A percentile compares a stretch with the other conserved stretches of the same genome.
Evolutionary conservation across 257 asterid genomes (phyloP).

Genomic region (Orobanche coerulescens): DNA sequence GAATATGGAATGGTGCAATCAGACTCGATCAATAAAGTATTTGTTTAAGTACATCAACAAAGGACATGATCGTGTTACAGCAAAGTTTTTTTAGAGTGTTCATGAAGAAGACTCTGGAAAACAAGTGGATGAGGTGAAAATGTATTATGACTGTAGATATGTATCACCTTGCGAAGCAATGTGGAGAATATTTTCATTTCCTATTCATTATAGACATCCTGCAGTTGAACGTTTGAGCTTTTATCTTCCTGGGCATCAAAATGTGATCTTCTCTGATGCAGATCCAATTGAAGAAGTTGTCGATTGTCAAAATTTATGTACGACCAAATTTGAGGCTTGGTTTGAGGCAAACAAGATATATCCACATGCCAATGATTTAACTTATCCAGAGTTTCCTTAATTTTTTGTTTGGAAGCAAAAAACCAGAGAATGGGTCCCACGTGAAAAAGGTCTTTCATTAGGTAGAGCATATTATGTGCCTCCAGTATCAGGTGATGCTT

Average conservation of each 20-base stretch:
- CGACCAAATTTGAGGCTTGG: neutral
- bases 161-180: neutral
- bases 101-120: neutral
- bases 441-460: neutral
- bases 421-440: neutral
- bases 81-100: neutral
- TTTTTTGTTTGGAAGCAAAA: neutral
- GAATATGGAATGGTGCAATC: no score
- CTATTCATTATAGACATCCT: neutral
- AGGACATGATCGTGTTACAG: neutral
- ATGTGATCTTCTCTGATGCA: neutral
- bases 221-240: neutral
- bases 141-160: neutral
- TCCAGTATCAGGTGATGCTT: neutral
- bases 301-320: neutral
- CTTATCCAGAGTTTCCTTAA: neutral
- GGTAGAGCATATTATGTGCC: neutral
- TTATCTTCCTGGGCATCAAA: neutral
- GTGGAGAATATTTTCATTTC: neutral
- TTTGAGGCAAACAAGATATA: neutral
- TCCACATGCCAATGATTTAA: neutral
- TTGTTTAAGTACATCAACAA: no score
- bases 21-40: no score
- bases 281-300: neutral
- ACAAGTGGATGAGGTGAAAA: neutral